These are phyloP conservation scores for Trichoderma harzianum DNA, from an alignment of 2,329 filamentous ascomycete species.

Conservation along the genomic window DNA sequence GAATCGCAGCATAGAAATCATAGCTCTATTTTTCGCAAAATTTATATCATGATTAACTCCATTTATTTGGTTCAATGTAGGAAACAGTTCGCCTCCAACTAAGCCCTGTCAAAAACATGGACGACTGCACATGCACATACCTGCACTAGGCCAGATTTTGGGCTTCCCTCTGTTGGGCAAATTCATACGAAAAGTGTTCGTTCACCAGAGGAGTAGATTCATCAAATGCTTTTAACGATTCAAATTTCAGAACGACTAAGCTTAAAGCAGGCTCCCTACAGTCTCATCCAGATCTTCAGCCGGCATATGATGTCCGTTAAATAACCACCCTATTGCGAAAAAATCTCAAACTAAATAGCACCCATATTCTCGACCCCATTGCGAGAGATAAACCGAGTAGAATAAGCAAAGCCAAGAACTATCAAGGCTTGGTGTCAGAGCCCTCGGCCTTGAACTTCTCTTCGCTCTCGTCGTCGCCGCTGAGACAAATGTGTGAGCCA, in stretches of 20 bases:
- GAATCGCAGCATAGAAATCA: background rate
- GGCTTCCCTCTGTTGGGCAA: too few relatives aligned
- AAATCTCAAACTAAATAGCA: background rate
- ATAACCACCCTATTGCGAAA: background rate
- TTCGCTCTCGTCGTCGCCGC: background rate
- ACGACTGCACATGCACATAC: background rate
- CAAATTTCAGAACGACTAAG: background rate
- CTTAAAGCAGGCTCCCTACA: background rate
- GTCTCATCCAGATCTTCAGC: background rate
- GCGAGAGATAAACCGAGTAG: background rate
- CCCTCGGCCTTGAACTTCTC: background rate
- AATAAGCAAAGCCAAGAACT: background rate
- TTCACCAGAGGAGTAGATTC: background rate
- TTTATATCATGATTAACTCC: background rate
- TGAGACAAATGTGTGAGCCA: background rate
- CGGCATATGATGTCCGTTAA: background rate
- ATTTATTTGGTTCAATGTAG: background rate
- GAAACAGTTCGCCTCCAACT: background rate
- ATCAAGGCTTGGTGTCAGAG: background rate
- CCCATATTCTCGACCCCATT: background rate
- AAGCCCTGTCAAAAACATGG: accelerated
- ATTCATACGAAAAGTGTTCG: background rate
- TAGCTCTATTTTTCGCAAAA: background rate
- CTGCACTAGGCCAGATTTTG: background rate
- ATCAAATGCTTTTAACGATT: background rate